Evolutionary conservation across 2,329 filamentous ascomycete species (phyloP).

Genomic region (Nannizzia gypsea): DNA sequence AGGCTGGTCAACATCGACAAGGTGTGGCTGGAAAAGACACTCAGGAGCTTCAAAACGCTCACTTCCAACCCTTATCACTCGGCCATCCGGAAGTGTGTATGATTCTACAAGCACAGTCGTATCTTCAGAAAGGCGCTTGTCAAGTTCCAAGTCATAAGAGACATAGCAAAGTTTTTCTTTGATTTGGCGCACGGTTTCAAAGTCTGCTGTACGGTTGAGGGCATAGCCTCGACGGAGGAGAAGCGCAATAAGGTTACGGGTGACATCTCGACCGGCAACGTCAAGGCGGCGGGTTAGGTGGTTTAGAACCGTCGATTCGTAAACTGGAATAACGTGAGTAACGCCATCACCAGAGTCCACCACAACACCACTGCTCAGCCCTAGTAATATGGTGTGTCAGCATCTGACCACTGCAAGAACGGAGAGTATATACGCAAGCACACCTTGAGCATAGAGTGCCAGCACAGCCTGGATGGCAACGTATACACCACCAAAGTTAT

Average conservation of each 20-base stretch:
- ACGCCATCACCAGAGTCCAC: conserved; percentile 97
- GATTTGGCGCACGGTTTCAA: conserved; percentile 97
- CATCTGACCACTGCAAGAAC: not conserved
- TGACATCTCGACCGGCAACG: conserved; percentile 92
- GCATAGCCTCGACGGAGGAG: conserved; percentile 89
- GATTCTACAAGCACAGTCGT: conserved; percentile 95
- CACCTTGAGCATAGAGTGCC: conserved; percentile 90
- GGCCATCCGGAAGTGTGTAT: conserved; percentile 92
- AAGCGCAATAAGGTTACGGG: conserved; percentile 92
- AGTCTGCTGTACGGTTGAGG: conserved; percentile 94
- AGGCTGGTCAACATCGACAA: conserved; percentile 94
- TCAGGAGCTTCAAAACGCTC: conserved; percentile 97
- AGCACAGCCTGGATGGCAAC: conserved; percentile 96
- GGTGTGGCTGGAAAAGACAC: conserved; percentile 94
- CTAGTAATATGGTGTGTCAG: conserved; percentile 31
- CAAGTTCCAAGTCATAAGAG: conserved; percentile 91
- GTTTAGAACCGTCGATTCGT: conserved; percentile 95
- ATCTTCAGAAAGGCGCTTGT: conserved; percentile 91
- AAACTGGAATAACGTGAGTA: conserved; percentile 96
- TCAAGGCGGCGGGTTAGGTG: conserved; percentile 89
- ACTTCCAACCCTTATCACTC: conserved; percentile 89
- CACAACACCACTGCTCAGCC: conserved; percentile 86
- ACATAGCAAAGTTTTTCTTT: conserved; percentile 99
- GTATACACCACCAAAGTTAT: conserved; percentile 91
- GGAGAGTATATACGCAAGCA: conserved; percentile 15